Base-by-base conservation (phyloP, 2,329 filamentous ascomycete species). In the Ampelomyces quisqualis region DNA sequence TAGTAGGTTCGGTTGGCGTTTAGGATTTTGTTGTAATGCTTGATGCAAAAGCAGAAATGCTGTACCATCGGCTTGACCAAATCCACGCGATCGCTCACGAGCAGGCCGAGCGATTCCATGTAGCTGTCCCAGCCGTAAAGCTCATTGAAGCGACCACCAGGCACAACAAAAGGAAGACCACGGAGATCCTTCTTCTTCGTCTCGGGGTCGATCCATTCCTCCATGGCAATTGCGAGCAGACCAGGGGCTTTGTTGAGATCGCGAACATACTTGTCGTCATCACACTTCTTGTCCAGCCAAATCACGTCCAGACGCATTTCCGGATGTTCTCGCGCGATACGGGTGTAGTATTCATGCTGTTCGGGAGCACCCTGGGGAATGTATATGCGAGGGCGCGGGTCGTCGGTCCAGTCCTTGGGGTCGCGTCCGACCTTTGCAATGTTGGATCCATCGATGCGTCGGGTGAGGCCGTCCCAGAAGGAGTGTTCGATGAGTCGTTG, bases 101-200 rank as follows among this genome's bases (percentile, higher is more conserved):
- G 75, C 43, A 98, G 77, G 13, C 93, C 93, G 3, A 97, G 76
- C 4, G 91, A 93, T 67, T 91, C 88, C 90, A 98, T 97, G 74
- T 97, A 98, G 67, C 90, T 96, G 70, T 98, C 93, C 93, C 93
- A 98, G 32, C 91, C 91, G 65, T 98, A 98, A 15, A 98, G 73
- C 69, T 98, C 93, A 70, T 98, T 98, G 82, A 98, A 98, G 20
- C 93, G 82, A 17, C 93, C 93, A 45, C 93, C 93, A 0, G 93
- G 93, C 3, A 98, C 93, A n/a, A 97, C 90, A 58, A 97, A 98
- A 0, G 93, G 91, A 43, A 94, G 77, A 3, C 93, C 93, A 23
- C 78, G 77, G 27, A 94, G 73, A 3, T 85, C 85, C 47, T 80
- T 81, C 64, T 86, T 77, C 26, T 84, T 84, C 3, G 86, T 86